Percentiles rank a stretch among this genome's conserved stretches.
phyloP scores from a whole-genome alignment of 306 rosid genomes.

The Glycyrrhiza uralensis region DNA sequence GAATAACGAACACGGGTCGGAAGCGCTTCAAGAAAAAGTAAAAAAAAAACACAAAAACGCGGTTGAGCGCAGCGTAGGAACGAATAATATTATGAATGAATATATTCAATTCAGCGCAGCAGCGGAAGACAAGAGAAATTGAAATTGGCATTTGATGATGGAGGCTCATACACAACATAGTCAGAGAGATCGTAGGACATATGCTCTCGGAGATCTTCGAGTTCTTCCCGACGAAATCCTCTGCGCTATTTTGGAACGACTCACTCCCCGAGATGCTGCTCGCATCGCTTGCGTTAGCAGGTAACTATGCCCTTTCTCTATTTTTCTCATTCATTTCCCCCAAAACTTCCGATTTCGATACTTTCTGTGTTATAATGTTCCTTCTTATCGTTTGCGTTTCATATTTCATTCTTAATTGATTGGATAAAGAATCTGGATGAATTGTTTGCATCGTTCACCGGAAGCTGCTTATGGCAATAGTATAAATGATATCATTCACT shows the following conservation, averaged over 20 bases:
- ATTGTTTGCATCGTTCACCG: not conserved
- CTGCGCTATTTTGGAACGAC: constrained; percentile 62
- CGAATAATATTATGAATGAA: not conserved
- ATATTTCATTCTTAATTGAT: not conserved
- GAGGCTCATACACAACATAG: constrained; percentile 20
- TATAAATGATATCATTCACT: not conserved
- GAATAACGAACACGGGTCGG: constrained; percentile 14
- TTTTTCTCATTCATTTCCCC: not conserved
- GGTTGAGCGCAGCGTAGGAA: not conserved
- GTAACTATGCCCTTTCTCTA: constrained; percentile 22
- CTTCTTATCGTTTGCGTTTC: not conserved
- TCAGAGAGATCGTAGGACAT: constrained; percentile 62
- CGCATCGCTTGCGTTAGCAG: constrained; percentile 92
- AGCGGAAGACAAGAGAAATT: not conserved
- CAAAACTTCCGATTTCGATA: not conserved
- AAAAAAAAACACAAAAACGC: constrained; percentile 2
- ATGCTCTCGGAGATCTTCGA: constrained; percentile 76
- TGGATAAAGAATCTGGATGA: not conserved
- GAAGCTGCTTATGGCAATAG: not conserved
- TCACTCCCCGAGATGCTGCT: constrained; percentile 68
- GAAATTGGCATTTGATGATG: constrained; percentile 29
- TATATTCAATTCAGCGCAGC: not conserved
- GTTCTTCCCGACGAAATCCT: constrained; percentile 80
- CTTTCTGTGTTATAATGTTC: not conserved
- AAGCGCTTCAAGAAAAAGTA: not conserved